Conservation (phyloP, 1,284 basidiomycete species). For the Chalciporus piperatoides region DNA sequence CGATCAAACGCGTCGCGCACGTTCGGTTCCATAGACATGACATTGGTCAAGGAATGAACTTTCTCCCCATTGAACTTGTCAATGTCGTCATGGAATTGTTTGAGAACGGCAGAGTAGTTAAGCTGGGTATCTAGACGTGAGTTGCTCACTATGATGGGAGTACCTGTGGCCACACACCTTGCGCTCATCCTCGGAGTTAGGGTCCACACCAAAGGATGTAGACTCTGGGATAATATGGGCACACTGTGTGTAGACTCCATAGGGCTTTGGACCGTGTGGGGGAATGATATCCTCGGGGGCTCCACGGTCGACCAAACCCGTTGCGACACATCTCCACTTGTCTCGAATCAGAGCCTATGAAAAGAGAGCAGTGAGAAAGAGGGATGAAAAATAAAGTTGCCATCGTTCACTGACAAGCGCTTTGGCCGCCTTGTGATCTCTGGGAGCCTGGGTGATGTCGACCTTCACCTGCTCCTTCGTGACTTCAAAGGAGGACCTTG, state of each 20-base stretch:
- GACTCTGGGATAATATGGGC: conserved; percentile 1
- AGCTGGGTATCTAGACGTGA: neutral
- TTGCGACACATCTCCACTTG: neutral
- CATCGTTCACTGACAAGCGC: neutral
- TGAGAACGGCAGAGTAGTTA: conserved; percentile 1
- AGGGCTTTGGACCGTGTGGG: neutral
- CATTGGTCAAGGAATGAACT: conserved; percentile 10
- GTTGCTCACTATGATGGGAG: neutral
- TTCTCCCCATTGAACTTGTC: neutral
- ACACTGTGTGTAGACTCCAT: neutral
- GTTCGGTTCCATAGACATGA: neutral
- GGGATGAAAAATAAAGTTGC: neutral
- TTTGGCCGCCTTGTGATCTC: no score
- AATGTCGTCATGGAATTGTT: conserved; percentile 1
- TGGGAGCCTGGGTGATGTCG: no score
- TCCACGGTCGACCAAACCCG: neutral
- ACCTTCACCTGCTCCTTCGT: no score
- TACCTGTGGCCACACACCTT: neutral
- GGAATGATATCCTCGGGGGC: neutral
- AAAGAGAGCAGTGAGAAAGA: neutral
- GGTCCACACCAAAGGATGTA: neutral
- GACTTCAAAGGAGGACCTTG: neutral
- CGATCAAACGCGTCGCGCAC: neutral
- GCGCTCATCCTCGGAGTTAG: neutral
- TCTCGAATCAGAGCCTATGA: conserved; percentile 4